Conservation (phyloP, 1,284 basidiomycete genomes). For the Sanghuangporus baumii region DNA sequence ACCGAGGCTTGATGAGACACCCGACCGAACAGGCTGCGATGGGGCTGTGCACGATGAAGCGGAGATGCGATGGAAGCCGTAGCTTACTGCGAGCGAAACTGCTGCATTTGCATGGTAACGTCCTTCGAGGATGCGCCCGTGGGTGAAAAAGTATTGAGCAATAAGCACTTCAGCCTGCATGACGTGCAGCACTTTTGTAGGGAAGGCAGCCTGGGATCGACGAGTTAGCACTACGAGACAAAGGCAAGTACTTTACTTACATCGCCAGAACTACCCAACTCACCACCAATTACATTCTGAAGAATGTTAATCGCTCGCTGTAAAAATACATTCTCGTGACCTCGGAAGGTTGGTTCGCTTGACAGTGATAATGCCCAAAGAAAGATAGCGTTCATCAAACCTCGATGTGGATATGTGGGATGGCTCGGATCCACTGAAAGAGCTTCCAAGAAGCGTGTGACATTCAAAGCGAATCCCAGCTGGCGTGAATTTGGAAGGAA, state of each 20-base stretch:
- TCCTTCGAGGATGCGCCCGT: constrained; percentile 38
- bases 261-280: constrained; percentile 25
- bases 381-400: constrained; percentile 42
- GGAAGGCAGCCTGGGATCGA: neutral
- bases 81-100: constrained; percentile 31
- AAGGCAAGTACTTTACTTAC: neutral
- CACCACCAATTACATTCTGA: constrained; percentile 28
- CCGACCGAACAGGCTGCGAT: neutral
- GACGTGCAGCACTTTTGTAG: constrained; percentile 32
- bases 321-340: constrained; percentile 34
- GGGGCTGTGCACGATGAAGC: constrained; percentile 8
- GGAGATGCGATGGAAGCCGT: constrained; percentile 32
- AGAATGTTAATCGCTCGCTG: constrained; percentile 38
- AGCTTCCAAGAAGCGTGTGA: constrained; percentile 26
- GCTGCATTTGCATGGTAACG: constrained; percentile 37
- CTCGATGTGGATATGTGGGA: constrained; percentile 40
- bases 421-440: constrained; percentile 26
- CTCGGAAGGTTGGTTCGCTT: constrained; percentile 21
- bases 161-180: constrained; percentile 56
- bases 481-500: constrained; percentile 24
- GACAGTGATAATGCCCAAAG: constrained; percentile 43
- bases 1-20: neutral
- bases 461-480: constrained; percentile 31
- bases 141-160: constrained; percentile 44
- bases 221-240: neutral